A percentile compares a stretch with the other conserved stretches of the same genome.
Evolutionary conservation across 768 basidiomycete species (phyloP).

Genomic region (Tricholoma sp.): DNA sequence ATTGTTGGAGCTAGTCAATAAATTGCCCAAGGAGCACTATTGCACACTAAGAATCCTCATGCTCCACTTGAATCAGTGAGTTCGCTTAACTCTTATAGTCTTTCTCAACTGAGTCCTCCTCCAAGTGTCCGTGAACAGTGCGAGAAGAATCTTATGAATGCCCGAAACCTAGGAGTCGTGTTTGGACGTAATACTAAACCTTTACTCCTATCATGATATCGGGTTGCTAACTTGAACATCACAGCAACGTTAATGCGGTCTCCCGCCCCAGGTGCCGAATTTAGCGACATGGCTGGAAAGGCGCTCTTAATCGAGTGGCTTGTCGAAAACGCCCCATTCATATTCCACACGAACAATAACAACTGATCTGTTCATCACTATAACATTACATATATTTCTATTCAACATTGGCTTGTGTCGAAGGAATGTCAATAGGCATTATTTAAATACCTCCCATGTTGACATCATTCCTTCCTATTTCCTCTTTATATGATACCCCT

Average conservation of each 20-base stretch:
- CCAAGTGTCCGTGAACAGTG: slow-evolving; percentile 56
- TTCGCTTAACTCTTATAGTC: slow-evolving; percentile 5
- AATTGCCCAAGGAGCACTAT: slow-evolving; percentile 85
- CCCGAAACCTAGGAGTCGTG: slow-evolving; percentile 93
- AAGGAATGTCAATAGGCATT: background rate
- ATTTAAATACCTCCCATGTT: slow-evolving; percentile 1
- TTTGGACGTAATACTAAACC: slow-evolving; percentile 81
- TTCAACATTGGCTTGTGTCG: background rate
- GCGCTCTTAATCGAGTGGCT: slow-evolving; percentile 92
- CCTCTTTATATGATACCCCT: slow-evolving; percentile 9
- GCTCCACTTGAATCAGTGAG: slow-evolving; percentile 83
- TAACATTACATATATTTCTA: slow-evolving; percentile 7
- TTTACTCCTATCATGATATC: background rate
- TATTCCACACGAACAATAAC: slow-evolving; percentile 32
- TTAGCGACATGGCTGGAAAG: slow-evolving; percentile 97
- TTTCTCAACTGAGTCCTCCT: slow-evolving; percentile 20
- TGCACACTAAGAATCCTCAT: slow-evolving; percentile 77
- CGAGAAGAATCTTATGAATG: slow-evolving; percentile 86
- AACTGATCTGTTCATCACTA: slow-evolving; percentile 14
- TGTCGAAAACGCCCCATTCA: slow-evolving; percentile 74
- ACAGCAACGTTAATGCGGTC: slow-evolving; percentile 93
- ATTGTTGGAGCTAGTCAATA: slow-evolving; percentile 63
- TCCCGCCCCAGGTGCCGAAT: slow-evolving; percentile 79
- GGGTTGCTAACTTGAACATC: slow-evolving; percentile 10
- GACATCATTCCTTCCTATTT: background rate